Base-by-base conservation (phyloP, 78 protist species). In the Dictyostelium firmibasis region DNA sequence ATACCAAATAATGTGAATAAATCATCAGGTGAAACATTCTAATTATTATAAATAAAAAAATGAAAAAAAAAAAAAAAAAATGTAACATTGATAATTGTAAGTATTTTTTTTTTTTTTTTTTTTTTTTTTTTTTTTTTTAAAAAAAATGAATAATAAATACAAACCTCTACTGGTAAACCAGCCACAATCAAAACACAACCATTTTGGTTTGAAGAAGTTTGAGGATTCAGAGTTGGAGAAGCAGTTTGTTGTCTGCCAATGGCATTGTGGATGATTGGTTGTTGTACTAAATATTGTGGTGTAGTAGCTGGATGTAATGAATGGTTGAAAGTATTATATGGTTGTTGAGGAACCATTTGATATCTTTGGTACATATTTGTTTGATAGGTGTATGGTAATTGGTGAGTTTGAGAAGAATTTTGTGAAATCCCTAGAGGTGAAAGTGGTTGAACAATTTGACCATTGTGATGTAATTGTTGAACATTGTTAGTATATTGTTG, bases 1-100 rank as follows among this genome's bases (percentile, higher is more conserved):
- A 95, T 84, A 57, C 98, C 97, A 69, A 96, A 95, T 3, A 97
- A 81, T n/a, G 64, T 97, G 91, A 96, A 97, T 53, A 97, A 64
- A 20, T 85, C 83, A 78, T 96, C 96, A 16, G 92, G 92, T n/a
- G 96, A 85, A 31, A 96, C 87, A 27, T 78, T 75, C 38, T 72
- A 9, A 50, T 38, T 41, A 60, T 60, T 60, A 23, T 16, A 60
- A 60, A n/a, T n/a, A n/a, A n/a, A n/a, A n/a, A n/a, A n/a, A n/a
- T n/a, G n/a, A n/a, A n/a, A n/a, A n/a, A n/a, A n/a, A n/a, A 38
- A 38, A 38, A 38, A 38, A 38, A 38, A 38, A 38, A 38, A 4
- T 38, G 43, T 4, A 4, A 38, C 43, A 38, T 38, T 38, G 43
- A n/a, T n/a, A n/a, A n/a, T n/a, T n/a, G 43, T 38, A 38, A 38